phyloP scores from a whole-genome alignment of 2,329 filamentous ascomycete species.

The Trichoderma guizhouense region DNA sequence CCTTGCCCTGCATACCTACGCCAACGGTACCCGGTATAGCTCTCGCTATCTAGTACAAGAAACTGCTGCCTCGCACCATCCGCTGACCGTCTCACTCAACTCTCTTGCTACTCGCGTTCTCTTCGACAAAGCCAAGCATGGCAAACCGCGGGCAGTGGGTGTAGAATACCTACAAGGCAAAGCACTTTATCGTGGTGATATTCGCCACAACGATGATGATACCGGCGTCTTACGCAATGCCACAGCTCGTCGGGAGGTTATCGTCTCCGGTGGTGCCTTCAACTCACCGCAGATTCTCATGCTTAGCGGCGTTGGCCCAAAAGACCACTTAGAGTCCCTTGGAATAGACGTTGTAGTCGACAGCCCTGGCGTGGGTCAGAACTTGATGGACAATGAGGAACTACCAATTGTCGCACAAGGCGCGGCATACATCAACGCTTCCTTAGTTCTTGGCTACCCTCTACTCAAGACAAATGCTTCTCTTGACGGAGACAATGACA shows the following conservation, averaged over 20 bases:
- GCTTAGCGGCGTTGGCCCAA: background rate
- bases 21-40: background rate
- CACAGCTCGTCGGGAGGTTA: background rate
- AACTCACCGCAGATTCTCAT: background rate
- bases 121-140: background rate
- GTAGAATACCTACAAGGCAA: background rate
- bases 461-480: background rate
- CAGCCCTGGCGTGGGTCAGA: background rate
- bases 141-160: background rate
- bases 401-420: background rate
- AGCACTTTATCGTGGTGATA: background rate
- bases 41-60: background rate
- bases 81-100: background rate
- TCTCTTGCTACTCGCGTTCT: background rate
- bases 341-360: background rate
- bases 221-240: background rate
- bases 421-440: background rate
- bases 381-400: background rate
- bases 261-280: background rate
- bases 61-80: background rate
- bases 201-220: background rate
- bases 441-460: background rate
- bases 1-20: background rate
- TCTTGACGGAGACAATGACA: background rate
- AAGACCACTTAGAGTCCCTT: background rate